Percentiles rank a stretch among this genome's conserved stretches.
Evolutionary conservation across 2,329 filamentous ascomycete species (phyloP).

Genomic region (Akanthomyces uredinophilus): DNA sequence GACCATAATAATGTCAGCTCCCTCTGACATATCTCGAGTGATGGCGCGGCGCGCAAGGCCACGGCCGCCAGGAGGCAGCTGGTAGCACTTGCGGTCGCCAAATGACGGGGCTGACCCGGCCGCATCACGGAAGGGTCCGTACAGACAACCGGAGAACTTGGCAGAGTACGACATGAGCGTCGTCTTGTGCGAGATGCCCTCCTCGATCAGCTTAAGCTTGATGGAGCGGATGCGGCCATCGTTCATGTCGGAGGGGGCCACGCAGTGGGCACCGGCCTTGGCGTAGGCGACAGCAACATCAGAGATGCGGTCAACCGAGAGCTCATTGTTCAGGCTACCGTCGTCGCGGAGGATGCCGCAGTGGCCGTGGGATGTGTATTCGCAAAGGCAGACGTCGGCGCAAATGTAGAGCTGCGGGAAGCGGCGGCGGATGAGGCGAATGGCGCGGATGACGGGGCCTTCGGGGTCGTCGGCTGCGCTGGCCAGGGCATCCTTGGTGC

Average conservation of each 20-base stretch:
- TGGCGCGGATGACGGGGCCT: conserved; percentile 84
- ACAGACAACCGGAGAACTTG: conserved; percentile 94
- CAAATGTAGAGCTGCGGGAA: conserved; percentile 91
- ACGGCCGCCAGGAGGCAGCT: conserved; percentile 86
- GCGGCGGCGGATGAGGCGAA: conserved; percentile 73
- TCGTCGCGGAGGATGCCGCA: conserved; percentile 94
- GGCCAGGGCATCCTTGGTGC: conserved; percentile 84
- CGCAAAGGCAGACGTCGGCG: conserved; percentile 92
- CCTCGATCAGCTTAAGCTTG: conserved; percentile 95
- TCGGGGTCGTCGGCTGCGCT: conserved; percentile 89
- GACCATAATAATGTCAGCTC: conserved; percentile 98
- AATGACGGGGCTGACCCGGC: conserved; percentile 88
- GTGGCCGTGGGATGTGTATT: conserved; percentile 97
- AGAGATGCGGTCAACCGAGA: conserved; percentile 90
- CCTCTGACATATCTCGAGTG: conserved; percentile 81
- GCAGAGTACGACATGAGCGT: conserved; percentile 97
- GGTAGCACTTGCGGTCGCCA: conserved; percentile 93
- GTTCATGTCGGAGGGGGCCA: conserved; percentile 98
- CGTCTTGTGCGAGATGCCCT: conserved; percentile 84
- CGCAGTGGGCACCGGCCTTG: conserved; percentile 91
- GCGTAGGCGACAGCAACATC: conserved; percentile 98
- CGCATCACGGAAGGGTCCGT: conserved; percentile 95
- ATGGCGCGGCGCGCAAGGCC: conserved; percentile 91
- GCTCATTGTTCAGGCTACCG: conserved; percentile 83
- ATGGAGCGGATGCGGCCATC: conserved; percentile 96